Base-by-base conservation (phyloP, 2,329 filamentous ascomycete genomes). In the Clarireedia monteithiana region DNA sequence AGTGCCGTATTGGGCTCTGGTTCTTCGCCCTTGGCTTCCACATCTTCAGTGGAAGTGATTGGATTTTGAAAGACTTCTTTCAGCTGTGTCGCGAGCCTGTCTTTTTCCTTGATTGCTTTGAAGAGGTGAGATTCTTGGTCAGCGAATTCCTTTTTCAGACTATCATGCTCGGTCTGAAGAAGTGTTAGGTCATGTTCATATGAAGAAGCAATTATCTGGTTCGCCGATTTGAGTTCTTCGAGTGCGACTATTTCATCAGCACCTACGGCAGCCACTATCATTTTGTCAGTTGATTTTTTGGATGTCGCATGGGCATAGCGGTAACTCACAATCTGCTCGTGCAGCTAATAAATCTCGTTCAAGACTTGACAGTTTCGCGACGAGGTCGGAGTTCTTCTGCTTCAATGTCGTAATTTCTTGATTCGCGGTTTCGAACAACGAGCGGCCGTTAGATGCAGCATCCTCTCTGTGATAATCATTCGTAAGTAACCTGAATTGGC, bases 91-190 rank as follows among this genome's bases (percentile, higher is more conserved):
- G 78, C 76, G 53, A 83, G 72, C 67, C 78, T 78, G 58, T 85
- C 81, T 67, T 84, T 84, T 60, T 78, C 76, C 47, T 85, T 73
- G 17, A 85, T 73, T 46, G 80, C 77, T 42, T 81, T 75, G 61
- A 85, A 75, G 24, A 85, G 75, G 65, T 85, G 81, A 48, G 76
- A 75, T 69, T 82, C 80, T 64, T 81, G 76, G 58, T 77, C 74
- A 53, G 84, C 80, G 50, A 75, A 73, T 66, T 84, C 80, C 54
- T 75, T 71, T 58, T 71, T 73, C 50, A 78, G 69, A 54, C 73
- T 69, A 56, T 74, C 75, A 60, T 77, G 72, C 62, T 81, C 77
- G 58, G 72, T 74, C 60, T 81, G 76, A 60, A 81, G 72, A 27
- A 74, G 72, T 52, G 82, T 76, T 38, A 85, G 75, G 64, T 86